Conservation (phyloP, 257 asterid species). For the Solanum commersonii region DNA sequence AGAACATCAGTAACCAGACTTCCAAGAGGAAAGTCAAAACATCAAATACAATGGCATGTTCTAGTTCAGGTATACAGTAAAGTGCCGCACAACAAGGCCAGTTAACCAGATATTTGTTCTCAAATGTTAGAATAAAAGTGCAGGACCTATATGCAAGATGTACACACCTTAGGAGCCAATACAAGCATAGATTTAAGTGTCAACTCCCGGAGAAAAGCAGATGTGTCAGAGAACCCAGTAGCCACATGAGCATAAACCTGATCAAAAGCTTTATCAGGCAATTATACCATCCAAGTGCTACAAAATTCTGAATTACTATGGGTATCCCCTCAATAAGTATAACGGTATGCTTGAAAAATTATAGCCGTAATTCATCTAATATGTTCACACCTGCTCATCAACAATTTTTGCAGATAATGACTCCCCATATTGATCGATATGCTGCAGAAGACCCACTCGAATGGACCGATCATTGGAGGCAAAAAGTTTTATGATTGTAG, state of each 20-base stretch:
- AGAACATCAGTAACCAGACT: neutral
- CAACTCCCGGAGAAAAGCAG: constrained; percentile 90
- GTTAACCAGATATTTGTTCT: neutral
- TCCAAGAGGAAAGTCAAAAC: neutral
- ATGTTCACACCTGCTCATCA: constrained; percentile 78
- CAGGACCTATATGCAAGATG: neutral
- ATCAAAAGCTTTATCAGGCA: constrained; percentile 1
- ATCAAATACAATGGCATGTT: neutral
- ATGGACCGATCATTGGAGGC: constrained; percentile 87
- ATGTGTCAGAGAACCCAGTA: constrained; percentile 91
- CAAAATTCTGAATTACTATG: neutral
- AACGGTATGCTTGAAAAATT: constrained; percentile 1
- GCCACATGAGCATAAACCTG: constrained; percentile 95
- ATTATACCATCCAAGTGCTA: neutral
- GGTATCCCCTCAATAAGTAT: neutral
- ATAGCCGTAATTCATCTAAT: constrained; percentile 5
- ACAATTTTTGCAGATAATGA: constrained; percentile 73
- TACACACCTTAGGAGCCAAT: constrained; percentile 89
- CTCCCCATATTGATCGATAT: constrained; percentile 90
- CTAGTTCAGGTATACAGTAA: neutral
- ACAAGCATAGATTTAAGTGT: constrained; percentile 95
- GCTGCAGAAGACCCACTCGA: constrained; percentile 84
- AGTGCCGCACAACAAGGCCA: neutral
- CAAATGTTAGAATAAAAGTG: neutral
- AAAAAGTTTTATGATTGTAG: constrained; percentile 83